phyloP scores from a whole-genome alignment of 208 protist genomes.

The Crithidia bombi region DNA sequence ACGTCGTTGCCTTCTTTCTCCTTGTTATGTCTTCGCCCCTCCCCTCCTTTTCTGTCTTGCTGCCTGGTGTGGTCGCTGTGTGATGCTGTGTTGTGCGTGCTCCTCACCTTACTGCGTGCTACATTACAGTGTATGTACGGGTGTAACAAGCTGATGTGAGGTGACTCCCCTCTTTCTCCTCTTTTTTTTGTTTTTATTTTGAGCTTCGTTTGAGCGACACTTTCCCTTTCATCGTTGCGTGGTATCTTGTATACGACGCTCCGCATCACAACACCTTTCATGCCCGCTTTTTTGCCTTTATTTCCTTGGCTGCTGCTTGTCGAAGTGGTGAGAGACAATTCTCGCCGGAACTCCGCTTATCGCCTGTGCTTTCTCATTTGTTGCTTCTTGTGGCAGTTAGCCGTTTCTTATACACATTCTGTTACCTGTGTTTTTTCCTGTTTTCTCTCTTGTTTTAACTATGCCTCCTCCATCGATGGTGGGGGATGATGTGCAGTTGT shows the following conservation, averaged over 20 bases:
- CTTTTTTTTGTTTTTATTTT: constrained; percentile 19
- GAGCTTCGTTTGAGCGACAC: neutral
- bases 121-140: too few relatives aligned
- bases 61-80: neutral
- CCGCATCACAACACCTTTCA: too few relatives aligned
- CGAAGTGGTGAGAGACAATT: neutral
- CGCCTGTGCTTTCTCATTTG: too few relatives aligned
- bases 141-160: neutral
- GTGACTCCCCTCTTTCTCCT: constrained; percentile 20
- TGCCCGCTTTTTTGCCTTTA: too few relatives aligned
- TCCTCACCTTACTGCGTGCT: neutral
- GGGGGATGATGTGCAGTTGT: too few relatives aligned
- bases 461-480: too few relatives aligned
- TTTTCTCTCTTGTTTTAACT: neutral
- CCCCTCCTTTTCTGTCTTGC: constrained; percentile 16
- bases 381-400: too few relatives aligned
- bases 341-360: too few relatives aligned
- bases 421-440: neutral
- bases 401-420: neutral
- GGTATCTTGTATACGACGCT: too few relatives aligned
- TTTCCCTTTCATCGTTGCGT: neutral
- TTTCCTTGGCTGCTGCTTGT: too few relatives aligned
- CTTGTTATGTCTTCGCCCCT: neutral
- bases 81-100: neutral
- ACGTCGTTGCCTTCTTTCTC: neutral